Conservation (phyloP, 2,329 filamentous ascomycete genomes). For the Scytalidium lignicola region DNA sequence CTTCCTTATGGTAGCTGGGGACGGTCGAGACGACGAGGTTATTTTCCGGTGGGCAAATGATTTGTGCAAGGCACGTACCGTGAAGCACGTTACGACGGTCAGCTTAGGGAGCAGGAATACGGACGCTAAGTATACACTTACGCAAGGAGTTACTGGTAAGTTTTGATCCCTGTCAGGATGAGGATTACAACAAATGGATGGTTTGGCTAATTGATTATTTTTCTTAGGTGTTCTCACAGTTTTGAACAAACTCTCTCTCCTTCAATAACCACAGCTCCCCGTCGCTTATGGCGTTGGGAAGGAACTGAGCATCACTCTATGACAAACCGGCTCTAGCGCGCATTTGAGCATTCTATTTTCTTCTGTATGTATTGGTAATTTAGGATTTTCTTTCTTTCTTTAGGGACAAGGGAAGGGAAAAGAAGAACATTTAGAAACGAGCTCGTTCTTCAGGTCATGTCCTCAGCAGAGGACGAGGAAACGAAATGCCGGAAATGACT, state of each 20-base stretch:
- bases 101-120: conserved; percentile 85
- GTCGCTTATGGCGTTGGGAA: not conserved
- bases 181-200: not conserved
- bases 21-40: conserved; percentile 88
- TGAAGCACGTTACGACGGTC: conserved; percentile 74
- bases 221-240: conserved; percentile 44
- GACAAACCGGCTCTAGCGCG: not conserved
- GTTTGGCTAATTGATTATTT: not conserved
- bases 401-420: not conserved
- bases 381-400: conserved; percentile 1
- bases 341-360: not conserved
- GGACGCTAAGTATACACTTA: conserved; percentile 77
- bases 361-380: conserved; percentile 15
- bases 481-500: too few relatives aligned
- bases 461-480: too few relatives aligned
- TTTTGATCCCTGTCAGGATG: conserved; percentile 13
- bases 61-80: conserved; percentile 51
- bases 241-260: conserved; percentile 43
- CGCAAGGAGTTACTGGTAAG: conserved; percentile 86
- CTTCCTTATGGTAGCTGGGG: conserved; percentile 85
- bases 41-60: conserved; percentile 93
- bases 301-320: conserved; percentile 7
- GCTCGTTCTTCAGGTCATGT: too few relatives aligned
- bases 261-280: conserved; percentile 1
- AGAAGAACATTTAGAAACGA: not conserved